These are phyloP conservation scores for Citrus reticulata DNA, from an alignment of 345 rosid species.

Conservation along the genomic window DNA sequence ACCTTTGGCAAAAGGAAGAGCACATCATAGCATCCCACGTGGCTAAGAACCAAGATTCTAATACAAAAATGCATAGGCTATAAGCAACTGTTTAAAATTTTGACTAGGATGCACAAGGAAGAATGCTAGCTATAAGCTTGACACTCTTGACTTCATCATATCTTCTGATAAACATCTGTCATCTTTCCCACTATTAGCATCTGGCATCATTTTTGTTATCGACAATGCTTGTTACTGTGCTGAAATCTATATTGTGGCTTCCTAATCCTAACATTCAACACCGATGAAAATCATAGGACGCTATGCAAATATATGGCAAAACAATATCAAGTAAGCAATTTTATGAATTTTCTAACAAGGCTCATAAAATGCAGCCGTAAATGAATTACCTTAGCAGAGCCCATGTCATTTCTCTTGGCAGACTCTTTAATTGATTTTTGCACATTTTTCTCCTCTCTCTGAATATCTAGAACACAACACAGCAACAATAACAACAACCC, in stretches of 20 bases:
- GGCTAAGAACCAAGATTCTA: neutral
- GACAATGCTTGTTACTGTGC: neutral
- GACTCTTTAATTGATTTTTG: conserved; percentile 39
- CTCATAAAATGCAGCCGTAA: neutral
- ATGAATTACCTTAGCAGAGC: neutral
- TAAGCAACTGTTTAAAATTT: neutral
- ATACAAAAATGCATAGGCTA: neutral
- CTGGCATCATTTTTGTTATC: neutral
- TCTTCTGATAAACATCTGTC: neutral
- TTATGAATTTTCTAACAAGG: neutral
- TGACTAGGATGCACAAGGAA: neutral
- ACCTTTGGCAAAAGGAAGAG: neutral
- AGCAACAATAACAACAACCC: neutral
- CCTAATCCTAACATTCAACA: neutral
- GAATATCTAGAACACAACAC: conserved; percentile 30
- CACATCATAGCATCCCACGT: neutral
- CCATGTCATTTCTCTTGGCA: conserved; percentile 23
- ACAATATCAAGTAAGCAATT: neutral
- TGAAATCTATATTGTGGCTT: neutral
- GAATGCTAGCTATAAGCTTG: neutral
- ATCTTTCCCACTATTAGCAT: neutral
- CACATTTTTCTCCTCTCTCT: conserved; percentile 44
- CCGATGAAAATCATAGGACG: neutral
- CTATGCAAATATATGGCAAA: neutral
- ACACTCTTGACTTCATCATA: neutral